Conservation (phyloP, 306 rosid genomes). For the Neltuma alba region DNA sequence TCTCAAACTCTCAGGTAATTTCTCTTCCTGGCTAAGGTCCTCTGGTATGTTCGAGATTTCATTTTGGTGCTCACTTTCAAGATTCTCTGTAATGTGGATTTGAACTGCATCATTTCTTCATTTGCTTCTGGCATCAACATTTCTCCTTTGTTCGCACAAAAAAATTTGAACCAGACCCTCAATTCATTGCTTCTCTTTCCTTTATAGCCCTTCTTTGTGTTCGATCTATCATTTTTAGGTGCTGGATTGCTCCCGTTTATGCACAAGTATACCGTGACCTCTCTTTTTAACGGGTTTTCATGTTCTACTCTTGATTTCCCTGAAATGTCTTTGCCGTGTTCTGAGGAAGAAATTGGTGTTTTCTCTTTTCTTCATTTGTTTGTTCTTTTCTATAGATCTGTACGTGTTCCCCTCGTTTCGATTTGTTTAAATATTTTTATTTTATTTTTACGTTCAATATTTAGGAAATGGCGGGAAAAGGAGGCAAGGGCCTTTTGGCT, state of each 20-base stretch:
- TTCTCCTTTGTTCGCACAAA: background rate
- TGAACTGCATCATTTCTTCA: background rate
- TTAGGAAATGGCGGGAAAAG: constrained; percentile 84
- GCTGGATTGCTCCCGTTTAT: background rate
- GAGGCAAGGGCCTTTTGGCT: constrained; percentile 93
- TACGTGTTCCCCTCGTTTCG: background rate
- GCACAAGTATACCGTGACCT: background rate
- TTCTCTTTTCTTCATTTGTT: background rate
- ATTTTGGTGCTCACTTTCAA: background rate
- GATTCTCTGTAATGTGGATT: background rate
- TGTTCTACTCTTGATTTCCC: background rate
- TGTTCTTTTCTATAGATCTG: background rate
- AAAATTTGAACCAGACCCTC: background rate
- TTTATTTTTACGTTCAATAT: background rate
- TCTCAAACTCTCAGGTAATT: background rate
- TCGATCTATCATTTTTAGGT: background rate
- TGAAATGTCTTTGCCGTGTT: background rate
- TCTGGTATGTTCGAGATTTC: background rate
- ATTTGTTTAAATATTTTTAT: background rate
- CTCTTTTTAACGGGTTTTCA: background rate
- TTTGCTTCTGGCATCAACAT: background rate
- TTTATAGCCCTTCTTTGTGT: background rate
- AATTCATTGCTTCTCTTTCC: background rate
- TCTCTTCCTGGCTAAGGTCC: background rate
- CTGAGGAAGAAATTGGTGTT: background rate